phyloP scores from a whole-genome alignment of 371 early-diverging fungal species.

The Haplosporangium sp. region DNA sequence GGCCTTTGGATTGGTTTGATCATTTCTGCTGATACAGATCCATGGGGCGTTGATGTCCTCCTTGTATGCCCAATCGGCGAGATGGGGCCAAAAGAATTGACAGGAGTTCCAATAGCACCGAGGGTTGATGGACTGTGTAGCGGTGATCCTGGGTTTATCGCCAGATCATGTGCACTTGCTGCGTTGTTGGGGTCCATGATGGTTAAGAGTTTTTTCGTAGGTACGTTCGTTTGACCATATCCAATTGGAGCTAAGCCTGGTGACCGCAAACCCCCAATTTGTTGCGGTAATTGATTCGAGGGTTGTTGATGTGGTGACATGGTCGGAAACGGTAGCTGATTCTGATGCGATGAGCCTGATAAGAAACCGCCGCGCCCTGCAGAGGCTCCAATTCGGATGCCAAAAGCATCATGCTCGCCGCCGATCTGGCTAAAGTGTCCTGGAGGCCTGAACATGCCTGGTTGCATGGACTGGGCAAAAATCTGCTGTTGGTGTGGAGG shows the following conservation, averaged over 20 bases:
- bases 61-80: conserved; percentile 52
- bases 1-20: conserved; percentile 53
- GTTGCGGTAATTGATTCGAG: conserved; percentile 23
- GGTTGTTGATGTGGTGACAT: conserved; percentile 29
- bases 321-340: conserved; percentile 13
- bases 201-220: conserved; percentile 26
- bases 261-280: conserved; percentile 37
- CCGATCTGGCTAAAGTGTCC: conserved; percentile 40
- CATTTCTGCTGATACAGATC: conserved; percentile 20
- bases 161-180: conserved; percentile 15
- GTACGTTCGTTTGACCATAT: conserved; percentile 27
- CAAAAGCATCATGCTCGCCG: conserved; percentile 23
- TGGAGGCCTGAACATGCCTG: conserved; percentile 31
- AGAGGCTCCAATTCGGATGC: conserved; percentile 16
- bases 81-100: conserved; percentile 44
- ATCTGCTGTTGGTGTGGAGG: conserved; percentile 17
- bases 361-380: conserved; percentile 29
- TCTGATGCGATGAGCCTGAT: conserved; percentile 19
- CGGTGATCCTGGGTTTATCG: conserved; percentile 33
- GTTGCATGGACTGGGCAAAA: conserved; percentile 35
- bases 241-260: conserved; percentile 46
- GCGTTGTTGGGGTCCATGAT: conserved; percentile 27
- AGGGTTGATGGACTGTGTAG: conserved; percentile 47
- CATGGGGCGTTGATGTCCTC: conserved; percentile 51
- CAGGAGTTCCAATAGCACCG: conserved; percentile 47